These are phyloP conservation scores for Dryas integrifolia DNA, from an alignment of 331 rosid genomes.

Conservation along the genomic window DNA sequence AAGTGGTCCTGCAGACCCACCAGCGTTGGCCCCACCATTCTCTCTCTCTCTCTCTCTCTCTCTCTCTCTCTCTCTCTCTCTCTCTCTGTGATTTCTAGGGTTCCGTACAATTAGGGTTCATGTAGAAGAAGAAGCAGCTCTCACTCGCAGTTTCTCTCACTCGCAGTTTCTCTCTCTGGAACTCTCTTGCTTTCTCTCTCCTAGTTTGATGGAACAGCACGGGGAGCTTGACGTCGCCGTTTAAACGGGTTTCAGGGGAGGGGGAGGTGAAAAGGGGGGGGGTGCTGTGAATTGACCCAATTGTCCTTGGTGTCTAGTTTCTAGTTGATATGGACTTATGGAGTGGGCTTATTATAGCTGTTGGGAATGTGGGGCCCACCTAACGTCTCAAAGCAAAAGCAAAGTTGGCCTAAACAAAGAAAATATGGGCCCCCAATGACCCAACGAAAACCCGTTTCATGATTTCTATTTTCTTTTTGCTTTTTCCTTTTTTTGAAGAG, in stretches of 20 bases:
- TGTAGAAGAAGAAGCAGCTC: slow-evolving; percentile 15
- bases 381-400: too few species aligned
- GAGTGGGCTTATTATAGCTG: not conserved
- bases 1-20: slow-evolving; percentile 87
- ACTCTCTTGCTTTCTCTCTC: slow-evolving; percentile 12
- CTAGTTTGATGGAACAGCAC: slow-evolving; percentile 23
- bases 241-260: slow-evolving; percentile 29
- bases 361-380: not conserved
- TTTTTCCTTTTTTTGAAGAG: not conserved
- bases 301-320: slow-evolving; percentile 14
- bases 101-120: slow-evolving; percentile 17
- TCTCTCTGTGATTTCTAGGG: not conserved
- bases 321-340: not conserved
- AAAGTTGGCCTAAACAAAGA: not conserved
- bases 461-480: not conserved
- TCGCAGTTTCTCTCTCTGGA: slow-evolving; percentile 22
- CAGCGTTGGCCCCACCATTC: slow-evolving; percentile 58
- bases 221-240: slow-evolving; percentile 36
- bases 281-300: slow-evolving; percentile 12
- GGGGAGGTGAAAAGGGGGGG: not conserved
- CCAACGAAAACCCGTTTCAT: slow-evolving; percentile 2
- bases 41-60: not conserved
- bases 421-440: not conserved
- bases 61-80: not conserved
- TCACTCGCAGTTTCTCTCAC: slow-evolving; percentile 26